A percentile compares a stretch with the other conserved stretches of the same genome.
Conservation (phyloP, 2,329 filamentous ascomycete species). For the Pseudopyricularia javanii region DNA sequence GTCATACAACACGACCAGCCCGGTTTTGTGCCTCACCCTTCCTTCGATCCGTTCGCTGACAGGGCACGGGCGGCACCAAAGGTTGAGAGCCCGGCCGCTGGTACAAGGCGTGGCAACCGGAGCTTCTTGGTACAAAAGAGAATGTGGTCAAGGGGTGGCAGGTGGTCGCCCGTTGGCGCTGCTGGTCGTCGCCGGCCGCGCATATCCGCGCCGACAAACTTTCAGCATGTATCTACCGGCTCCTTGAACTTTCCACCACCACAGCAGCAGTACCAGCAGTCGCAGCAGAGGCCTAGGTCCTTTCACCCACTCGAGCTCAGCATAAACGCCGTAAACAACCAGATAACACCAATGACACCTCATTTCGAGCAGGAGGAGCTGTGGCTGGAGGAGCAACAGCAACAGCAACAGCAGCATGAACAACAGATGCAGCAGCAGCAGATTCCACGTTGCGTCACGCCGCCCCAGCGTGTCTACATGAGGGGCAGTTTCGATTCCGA, state of each 20-base stretch:
- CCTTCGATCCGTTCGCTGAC: conserved; percentile 10
- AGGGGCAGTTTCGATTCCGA: conserved; percentile 19
- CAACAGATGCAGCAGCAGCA: too few relatives aligned
- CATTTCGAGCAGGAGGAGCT: conserved; percentile 28
- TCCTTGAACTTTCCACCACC: conserved; percentile 23
- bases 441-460: conserved; percentile 20
- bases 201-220: conserved; percentile 48
- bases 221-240: conserved; percentile 42
- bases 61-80: background rate
- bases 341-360: conserved; percentile 43
- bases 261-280: conserved; percentile 11
- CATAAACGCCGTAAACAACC: conserved; percentile 32
- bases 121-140: conserved; percentile 33
- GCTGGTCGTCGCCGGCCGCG: conserved; percentile 32
- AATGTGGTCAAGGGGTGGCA: conserved; percentile 27
- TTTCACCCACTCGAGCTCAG: conserved; percentile 46
- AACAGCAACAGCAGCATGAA: too few relatives aligned
- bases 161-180: too few relatives aligned
- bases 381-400: too few relatives aligned
- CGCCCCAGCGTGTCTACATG: conserved; percentile 25
- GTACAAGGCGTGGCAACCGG: conserved; percentile 11
- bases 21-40: conserved; percentile 14
- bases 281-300: conserved; percentile 19
- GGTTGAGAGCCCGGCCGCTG: conserved; percentile 10
- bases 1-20: conserved; percentile 19